A percentile compares a stretch with the other conserved stretches of the same genome.
These are phyloP conservation scores for Amylostereum areolatum DNA, from an alignment of 1,284 basidiomycete species.

Conservation along the genomic window DNA sequence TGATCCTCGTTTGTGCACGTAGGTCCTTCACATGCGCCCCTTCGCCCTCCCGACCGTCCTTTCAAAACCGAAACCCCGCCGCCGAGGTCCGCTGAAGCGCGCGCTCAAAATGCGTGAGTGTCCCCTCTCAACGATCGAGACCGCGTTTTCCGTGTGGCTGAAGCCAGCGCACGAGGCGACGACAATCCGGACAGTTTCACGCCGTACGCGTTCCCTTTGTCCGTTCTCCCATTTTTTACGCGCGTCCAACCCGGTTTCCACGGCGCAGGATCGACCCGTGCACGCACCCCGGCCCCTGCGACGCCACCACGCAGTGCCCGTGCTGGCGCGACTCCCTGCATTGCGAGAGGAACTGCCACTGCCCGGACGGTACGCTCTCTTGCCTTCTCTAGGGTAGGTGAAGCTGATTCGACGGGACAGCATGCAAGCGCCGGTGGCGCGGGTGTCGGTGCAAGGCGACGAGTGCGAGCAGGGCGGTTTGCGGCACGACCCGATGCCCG, in stretches of 20 bases:
- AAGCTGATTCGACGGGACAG: not conserved
- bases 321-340: conserved; percentile 31
- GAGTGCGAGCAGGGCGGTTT: not conserved
- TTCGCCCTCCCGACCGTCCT: too few species aligned
- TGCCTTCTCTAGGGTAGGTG: not conserved
- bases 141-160: too few species aligned
- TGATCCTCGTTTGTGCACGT: too few species aligned
- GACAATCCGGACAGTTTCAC: not conserved
- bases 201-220: not conserved
- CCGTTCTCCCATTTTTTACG: not conserved
- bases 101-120: too few species aligned
- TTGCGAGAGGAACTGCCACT: conserved; percentile 36
- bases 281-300: conserved; percentile 39
- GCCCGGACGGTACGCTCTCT: conserved; percentile 30
- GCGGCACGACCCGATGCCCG: conserved; percentile 26
- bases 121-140: too few species aligned
- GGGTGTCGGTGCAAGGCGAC: conserved; percentile 36
- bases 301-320: conserved; percentile 24
- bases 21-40: too few species aligned
- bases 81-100: too few species aligned
- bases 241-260: not conserved
- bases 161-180: too few species aligned
- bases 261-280: conserved; percentile 25
- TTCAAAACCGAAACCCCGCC: too few species aligned
- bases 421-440: conserved; percentile 35